Percentiles rank a stretch among this genome's conserved stretches.
phyloP scores from a whole-genome alignment of 495 filamentous ascomycete genomes.

The Clavariopsis aquatica region DNA sequence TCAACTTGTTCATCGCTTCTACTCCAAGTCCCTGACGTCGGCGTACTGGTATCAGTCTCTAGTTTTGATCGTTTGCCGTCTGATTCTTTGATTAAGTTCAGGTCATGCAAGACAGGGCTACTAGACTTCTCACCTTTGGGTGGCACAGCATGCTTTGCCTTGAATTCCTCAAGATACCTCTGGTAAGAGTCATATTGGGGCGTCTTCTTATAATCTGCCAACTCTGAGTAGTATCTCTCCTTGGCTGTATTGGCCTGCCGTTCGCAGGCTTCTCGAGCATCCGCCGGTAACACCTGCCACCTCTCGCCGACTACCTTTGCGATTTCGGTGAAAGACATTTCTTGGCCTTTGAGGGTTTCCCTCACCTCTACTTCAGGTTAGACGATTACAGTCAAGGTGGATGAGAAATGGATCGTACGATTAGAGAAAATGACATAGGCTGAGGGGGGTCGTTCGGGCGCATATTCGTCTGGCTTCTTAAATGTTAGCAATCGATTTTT shows the following conservation, averaged over 20 bases:
- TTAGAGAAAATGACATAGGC: conserved; percentile 85
- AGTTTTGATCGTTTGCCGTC: conserved; percentile 45
- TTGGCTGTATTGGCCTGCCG: conserved; percentile 67
- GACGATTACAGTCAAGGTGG: not conserved
- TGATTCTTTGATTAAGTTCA: not conserved
- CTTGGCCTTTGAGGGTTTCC: conserved; percentile 70
- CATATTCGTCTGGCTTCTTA: conserved; percentile 68
- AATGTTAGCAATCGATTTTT: conserved; percentile 25
- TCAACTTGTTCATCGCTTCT: conserved; percentile 24
- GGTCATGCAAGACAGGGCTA: not conserved
- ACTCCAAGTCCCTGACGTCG: conserved; percentile 24
- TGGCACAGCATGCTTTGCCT: conserved; percentile 57
- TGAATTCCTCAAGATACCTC: conserved; percentile 72
- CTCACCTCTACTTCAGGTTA: conserved; percentile 59
- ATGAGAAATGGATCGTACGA: conserved; percentile 53
- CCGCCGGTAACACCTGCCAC: conserved; percentile 68
- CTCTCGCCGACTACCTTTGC: conserved; percentile 78
- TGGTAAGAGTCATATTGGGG: conserved; percentile 58
- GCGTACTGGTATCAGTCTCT: conserved; percentile 40
- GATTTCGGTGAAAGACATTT: conserved; percentile 76
- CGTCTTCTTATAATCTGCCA: conserved; percentile 75
- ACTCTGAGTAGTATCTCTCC: conserved; percentile 66
- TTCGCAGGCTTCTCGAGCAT: conserved; percentile 70
- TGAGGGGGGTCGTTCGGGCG: conserved; percentile 73
- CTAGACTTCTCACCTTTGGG: conserved; percentile 38